Conservation (phyloP, 495 filamentous ascomycete species). For the Pyrenula massariospora region DNA sequence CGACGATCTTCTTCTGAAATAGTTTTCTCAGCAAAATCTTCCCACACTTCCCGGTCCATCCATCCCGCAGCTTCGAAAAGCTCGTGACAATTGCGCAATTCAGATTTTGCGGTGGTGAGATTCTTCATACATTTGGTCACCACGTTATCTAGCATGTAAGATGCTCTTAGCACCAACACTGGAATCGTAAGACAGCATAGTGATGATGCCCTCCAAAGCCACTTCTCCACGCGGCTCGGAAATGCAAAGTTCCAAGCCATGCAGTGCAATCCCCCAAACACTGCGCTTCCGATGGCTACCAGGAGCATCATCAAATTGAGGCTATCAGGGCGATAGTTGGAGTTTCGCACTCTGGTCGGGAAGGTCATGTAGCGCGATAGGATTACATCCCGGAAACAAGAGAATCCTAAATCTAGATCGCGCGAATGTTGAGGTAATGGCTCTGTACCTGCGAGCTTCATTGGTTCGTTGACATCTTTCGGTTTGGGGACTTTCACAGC, state of each 20-base stretch:
- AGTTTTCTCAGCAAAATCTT: not conserved
- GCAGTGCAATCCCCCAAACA: constrained; percentile 11
- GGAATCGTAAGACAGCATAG: not conserved
- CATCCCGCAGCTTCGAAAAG: not conserved
- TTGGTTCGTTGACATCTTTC: constrained; percentile 4
- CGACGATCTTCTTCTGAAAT: not conserved
- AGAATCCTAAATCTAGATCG: not conserved
- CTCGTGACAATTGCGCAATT: not conserved
- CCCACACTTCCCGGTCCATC: not conserved
- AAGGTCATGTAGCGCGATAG: not conserved
- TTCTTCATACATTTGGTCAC: not conserved
- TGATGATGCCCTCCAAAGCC: constrained; percentile 3
- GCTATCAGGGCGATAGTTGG: not conserved
- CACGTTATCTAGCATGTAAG: not conserved
- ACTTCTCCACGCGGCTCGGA: constrained; percentile 4
- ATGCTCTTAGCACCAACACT: not conserved
- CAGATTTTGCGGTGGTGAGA: not conserved
- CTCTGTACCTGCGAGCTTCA: not conserved
- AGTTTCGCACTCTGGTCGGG: not conserved
- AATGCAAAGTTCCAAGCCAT: constrained; percentile 11
- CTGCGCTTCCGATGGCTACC: not conserved
- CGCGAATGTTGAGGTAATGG: constrained; percentile 2
- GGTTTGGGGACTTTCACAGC: constrained; percentile 1
- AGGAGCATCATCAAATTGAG: not conserved
- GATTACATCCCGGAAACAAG: not conserved